phyloP scores from a whole-genome alignment of 164 flowering plant species.

The Kalanchoe fedtschenkoi region DNA sequence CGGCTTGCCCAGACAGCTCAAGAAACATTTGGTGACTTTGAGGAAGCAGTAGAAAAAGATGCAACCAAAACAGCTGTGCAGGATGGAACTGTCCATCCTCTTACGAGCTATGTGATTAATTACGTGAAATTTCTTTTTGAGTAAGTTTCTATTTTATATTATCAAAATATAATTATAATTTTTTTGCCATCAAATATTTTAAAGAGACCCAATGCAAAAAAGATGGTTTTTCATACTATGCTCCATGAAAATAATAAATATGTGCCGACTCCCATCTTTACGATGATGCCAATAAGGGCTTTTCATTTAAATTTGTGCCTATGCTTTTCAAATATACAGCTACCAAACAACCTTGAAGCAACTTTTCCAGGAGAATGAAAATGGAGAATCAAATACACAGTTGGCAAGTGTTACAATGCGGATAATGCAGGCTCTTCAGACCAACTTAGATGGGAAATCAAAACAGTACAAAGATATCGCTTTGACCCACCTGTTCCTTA shows the following conservation, averaged over 20 bases:
- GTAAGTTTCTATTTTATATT: conserved; percentile 37
- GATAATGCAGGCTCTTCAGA: conserved; percentile 89
- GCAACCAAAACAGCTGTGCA: conserved; percentile 90
- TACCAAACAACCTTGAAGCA: conserved; percentile 91
- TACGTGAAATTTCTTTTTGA: conserved; percentile 90
- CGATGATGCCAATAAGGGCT: not conserved
- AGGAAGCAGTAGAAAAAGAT: conserved; percentile 96
- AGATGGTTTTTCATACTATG: not conserved
- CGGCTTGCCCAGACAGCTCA: conserved; percentile 88
- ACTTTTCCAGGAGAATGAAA: conserved; percentile 75
- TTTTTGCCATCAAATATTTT: not conserved
- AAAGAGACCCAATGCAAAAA: not conserved
- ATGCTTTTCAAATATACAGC: conserved; percentile 24
- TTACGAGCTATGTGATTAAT: conserved; percentile 95
- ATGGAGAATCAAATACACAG: conserved; percentile 24
- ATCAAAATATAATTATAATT: not conserved
- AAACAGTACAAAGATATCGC: conserved; percentile 89
- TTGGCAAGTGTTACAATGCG: conserved; percentile 10
- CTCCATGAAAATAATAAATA: not conserved
- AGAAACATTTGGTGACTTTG: conserved; percentile 93
- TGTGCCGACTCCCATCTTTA: not conserved
- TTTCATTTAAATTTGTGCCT: not conserved
- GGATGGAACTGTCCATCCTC: conserved; percentile 97
- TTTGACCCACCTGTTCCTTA: conserved; percentile 81
- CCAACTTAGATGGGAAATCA: conserved; percentile 90